Percentiles rank a stretch among this genome's conserved stretches.
Conservation (phyloP, 495 filamentous ascomycete genomes). For the Parachaetomium inaequale region DNA sequence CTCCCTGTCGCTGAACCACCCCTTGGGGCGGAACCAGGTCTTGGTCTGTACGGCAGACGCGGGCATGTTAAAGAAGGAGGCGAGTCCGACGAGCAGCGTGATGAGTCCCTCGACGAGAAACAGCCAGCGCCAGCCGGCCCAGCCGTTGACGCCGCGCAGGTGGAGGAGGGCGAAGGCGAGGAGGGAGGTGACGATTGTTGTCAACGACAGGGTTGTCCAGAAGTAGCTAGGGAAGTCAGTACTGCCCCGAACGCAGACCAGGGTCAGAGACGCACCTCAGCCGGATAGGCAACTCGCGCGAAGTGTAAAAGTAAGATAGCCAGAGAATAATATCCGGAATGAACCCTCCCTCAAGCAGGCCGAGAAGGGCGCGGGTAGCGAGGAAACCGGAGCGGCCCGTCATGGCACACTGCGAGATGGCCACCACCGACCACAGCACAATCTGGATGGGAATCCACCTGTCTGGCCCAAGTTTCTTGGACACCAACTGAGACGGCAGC, state of each 20-base stretch:
- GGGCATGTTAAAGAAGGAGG: conserved; percentile 54
- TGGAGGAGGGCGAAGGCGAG: conserved; percentile 51
- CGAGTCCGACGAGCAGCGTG: conserved; percentile 48
- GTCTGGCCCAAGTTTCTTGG: conserved; percentile 69
- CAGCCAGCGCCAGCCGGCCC: conserved; percentile 61
- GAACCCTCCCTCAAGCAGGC: conserved; percentile 63
- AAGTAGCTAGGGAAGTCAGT: conserved; percentile 39
- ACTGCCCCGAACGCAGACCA: too few species aligned
- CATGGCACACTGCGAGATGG: conserved; percentile 62
- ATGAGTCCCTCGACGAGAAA: conserved; percentile 53
- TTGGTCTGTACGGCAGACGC: conserved; percentile 53
- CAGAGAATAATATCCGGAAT: conserved; percentile 53
- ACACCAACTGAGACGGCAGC: conserved; percentile 72
- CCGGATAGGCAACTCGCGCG: conserved; percentile 60
- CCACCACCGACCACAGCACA: conserved; percentile 70
- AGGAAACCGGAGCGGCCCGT: conserved; percentile 55
- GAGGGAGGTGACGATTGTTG: conserved; percentile 50
- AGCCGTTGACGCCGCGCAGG: conserved; percentile 50
- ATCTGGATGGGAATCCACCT: conserved; percentile 81
- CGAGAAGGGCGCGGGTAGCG: conserved; percentile 58
- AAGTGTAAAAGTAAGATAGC: conserved; percentile 70
- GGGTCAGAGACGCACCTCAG: conserved; percentile 41
- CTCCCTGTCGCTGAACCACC: conserved; percentile 51
- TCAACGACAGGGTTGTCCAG: conserved; percentile 52
- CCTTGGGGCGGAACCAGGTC: conserved; percentile 44